These are phyloP conservation scores for Plectosphaerella sp. DNA, from an alignment of 2,329 filamentous ascomycete genomes.

Conservation along the genomic window DNA sequence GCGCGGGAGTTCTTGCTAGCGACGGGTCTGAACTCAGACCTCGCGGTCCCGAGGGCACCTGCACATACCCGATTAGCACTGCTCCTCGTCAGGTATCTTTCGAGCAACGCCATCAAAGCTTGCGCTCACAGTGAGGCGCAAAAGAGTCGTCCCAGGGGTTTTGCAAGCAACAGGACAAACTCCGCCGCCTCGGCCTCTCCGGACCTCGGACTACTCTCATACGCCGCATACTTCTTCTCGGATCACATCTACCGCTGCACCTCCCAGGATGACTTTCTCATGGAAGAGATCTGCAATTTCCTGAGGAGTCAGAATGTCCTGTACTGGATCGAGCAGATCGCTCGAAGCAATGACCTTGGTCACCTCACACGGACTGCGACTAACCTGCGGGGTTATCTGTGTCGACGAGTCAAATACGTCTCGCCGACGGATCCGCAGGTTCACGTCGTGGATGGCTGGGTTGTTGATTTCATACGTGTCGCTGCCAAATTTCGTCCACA, in stretches of 20 bases:
- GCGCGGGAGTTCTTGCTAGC: conserved; percentile 21
- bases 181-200: conserved; percentile 5
- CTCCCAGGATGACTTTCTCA: conserved; percentile 12
- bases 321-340: conserved; percentile 25
- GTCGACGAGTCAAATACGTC: conserved; percentile 15
- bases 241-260: conserved; percentile 17
- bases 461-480: conserved; percentile 24
- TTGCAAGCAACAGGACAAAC: not conserved
- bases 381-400: conserved; percentile 23
- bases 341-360: conserved; percentile 15
- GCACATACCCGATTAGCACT: conserved; percentile 24
- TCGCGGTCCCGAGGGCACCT: conserved; percentile 12
- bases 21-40: conserved; percentile 9
- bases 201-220: conserved; percentile 14
- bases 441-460: conserved; percentile 21
- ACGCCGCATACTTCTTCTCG: conserved; percentile 18
- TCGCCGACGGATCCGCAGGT: conserved; percentile 15
- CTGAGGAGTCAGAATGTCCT: conserved; percentile 36
- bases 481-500: conserved; percentile 23
- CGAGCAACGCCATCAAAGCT: conserved; percentile 10
- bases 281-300: conserved; percentile 59
- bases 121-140: conserved; percentile 3
- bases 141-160: conserved; percentile 2
- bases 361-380: conserved; percentile 20
- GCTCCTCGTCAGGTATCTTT: conserved; percentile 16